Conservation (phyloP, 1,284 basidiomycete genomes). For the Ustilago trichophora region DNA sequence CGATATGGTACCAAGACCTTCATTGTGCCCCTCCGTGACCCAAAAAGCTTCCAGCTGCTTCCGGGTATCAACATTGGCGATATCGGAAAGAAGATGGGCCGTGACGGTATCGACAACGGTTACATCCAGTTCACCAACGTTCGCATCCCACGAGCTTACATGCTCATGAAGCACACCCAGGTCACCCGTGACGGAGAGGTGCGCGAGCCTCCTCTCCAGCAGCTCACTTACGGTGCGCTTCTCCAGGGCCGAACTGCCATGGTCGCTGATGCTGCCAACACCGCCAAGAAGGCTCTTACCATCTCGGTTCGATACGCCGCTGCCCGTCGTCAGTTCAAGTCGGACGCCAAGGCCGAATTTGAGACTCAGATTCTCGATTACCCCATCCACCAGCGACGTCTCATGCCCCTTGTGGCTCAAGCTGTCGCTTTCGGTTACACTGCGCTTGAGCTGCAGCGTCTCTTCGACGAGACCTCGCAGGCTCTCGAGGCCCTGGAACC, state of each 20-base stretch:
- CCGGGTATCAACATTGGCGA: conserved; percentile 72
- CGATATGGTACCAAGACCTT: conserved; percentile 72
- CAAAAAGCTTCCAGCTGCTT: conserved; percentile 67
- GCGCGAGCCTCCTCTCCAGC: conserved; percentile 70
- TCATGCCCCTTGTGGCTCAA: conserved; percentile 72
- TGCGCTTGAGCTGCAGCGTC: conserved; percentile 67
- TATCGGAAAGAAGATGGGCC: conserved; percentile 73
- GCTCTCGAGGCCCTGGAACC: conserved; percentile 71
- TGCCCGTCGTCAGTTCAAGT: conserved; percentile 71
- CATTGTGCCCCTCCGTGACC: conserved; percentile 71
- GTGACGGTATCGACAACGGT: conserved; percentile 70
- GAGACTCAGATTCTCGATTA: conserved; percentile 73
- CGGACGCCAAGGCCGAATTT: conserved; percentile 53
- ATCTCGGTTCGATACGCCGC: conserved; percentile 72
- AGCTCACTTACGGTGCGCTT: conserved; percentile 72
- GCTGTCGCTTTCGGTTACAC: conserved; percentile 72
- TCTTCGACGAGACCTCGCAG: conserved; percentile 68
- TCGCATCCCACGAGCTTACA: conserved; percentile 71
- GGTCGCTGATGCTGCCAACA: conserved; percentile 71
- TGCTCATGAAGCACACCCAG: conserved; percentile 74
- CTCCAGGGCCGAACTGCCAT: conserved; percentile 71
- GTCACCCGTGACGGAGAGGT: conserved; percentile 70
- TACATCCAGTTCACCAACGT: conserved; percentile 71
- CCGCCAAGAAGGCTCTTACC: conserved; percentile 71
- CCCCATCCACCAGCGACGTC: conserved; percentile 72